Base-by-base conservation (phyloP, 768 basidiomycete species). In the Chalciporus chontae region DNA sequence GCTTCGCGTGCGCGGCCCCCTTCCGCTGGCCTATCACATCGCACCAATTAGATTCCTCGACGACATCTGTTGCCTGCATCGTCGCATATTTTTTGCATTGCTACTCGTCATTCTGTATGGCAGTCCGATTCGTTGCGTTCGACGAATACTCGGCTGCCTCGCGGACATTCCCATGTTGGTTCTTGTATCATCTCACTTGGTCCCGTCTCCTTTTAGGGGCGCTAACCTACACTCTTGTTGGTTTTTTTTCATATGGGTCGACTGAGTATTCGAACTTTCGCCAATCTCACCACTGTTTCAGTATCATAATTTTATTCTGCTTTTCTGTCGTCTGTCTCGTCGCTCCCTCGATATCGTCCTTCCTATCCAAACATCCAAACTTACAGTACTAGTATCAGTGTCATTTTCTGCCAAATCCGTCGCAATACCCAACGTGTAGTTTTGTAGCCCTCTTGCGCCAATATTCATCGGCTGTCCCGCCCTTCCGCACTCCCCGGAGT, bases 371-470 rank as follows among this genome's bases (percentile, higher is more conserved):
- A 52, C 48, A 48, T 48, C 39, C 45, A 29, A 58, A 55, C 48
- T 32, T 68, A 66, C 56, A 59, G 66, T 67, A 67, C 56, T 56
- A 68, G 66, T 69, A 66, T 52, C 59, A 54, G 60, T 62, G 55
- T 62, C 52, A 58, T 46, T 52, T 56, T 60, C 41, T 54, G 48
- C 46, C 56, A 45, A 60, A 52, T 43, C 47, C 61, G 45, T 67
- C 52, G 56, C 65, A 65, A 70, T 70, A 70, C 69, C 64, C 57
- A 45, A 18, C 45, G 39, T 70, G 65, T 70, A 70, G 67, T 68
- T 64, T 63, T 67, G 65, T 69, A 66, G 64, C 58, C 48, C 40
- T 60, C 49, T 31, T 38, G 34, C 47, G 47, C 37, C 39, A 42
- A 50, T 44, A 15, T 18, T 47, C 27, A 17, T 37, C 21, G 21